Percentiles rank a stretch among this genome's conserved stretches.
Conservation (phyloP, 768 basidiomycete species). For the Serendipita sp. region DNA sequence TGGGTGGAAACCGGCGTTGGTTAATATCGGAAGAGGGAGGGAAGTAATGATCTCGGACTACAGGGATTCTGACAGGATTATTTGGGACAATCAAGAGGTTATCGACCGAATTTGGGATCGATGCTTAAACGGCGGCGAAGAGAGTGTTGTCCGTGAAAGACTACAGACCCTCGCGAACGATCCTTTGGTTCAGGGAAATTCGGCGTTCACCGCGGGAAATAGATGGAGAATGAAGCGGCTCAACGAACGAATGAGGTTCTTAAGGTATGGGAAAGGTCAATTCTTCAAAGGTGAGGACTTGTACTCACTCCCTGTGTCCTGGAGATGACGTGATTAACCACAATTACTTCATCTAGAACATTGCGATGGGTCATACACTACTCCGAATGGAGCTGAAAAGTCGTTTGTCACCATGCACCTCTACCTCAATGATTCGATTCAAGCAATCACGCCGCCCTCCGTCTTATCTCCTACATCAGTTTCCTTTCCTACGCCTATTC, state of each 20-base stretch:
- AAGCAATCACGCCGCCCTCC: background rate
- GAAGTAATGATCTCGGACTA: slow-evolving; percentile 1
- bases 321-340: background rate
- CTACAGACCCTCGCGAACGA: background rate
- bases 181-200: background rate
- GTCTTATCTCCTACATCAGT: background rate
- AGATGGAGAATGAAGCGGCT: slow-evolving; percentile 3
- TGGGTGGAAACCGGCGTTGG: slow-evolving; percentile 5
- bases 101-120: slow-evolving; percentile 6
- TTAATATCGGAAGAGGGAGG: background rate
- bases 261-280: slow-evolving; percentile 4
- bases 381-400: background rate
- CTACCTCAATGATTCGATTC: slow-evolving; percentile 6
- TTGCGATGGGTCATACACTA: slow-evolving; percentile 5
- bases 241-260: slow-evolving; percentile 9
- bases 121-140: background rate
- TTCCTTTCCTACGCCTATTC: background rate
- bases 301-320: background rate
- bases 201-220: background rate
- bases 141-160: background rate
- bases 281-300: slow-evolving; percentile 7
- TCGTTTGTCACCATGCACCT: slow-evolving; percentile 8
- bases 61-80: slow-evolving; percentile 6
- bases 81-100: slow-evolving; percentile 7
- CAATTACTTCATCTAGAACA: slow-evolving; percentile 3